Conservation (phyloP, 2,329 filamentous ascomycete genomes). For the Mollisia scopiformis region DNA sequence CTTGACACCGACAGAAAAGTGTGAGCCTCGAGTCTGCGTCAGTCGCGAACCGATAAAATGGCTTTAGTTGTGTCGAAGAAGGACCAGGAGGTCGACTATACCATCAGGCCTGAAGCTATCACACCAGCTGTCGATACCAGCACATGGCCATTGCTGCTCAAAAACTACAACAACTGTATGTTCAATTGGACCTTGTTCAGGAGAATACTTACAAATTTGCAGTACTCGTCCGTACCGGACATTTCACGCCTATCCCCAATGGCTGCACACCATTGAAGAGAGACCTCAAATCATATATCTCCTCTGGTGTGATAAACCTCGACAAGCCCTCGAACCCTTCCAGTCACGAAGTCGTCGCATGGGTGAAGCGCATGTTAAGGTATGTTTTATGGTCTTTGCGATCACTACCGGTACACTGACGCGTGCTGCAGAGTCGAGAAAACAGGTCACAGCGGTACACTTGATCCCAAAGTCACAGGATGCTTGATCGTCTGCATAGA, state of each 20-base stretch:
- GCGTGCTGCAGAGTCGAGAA: conserved; percentile 73
- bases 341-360: conserved; percentile 97
- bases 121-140: conserved; percentile 82
- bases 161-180: conserved; percentile 93
- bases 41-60: conserved; percentile 36
- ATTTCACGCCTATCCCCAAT: conserved; percentile 95
- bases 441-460: conserved; percentile 96
- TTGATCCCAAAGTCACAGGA: conserved; percentile 97
- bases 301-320: conserved; percentile 97
- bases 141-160: conserved; percentile 90
- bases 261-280: conserved; percentile 90
- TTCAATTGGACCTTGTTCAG: conserved; percentile 28
- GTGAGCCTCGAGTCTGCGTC: conserved; percentile 11
- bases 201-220: conserved; percentile 21
- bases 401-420: conserved; percentile 20
- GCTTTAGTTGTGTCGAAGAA: conserved; percentile 51
- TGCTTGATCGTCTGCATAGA: conserved; percentile 96
- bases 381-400: conserved; percentile 44
- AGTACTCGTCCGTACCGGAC: conserved; percentile 92
- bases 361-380: conserved; percentile 97
- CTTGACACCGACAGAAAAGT: conserved; percentile 15
- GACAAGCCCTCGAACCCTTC: conserved; percentile 98
- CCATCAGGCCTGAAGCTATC: conserved; percentile 89
- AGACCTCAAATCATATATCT: conserved; percentile 96
- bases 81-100: conserved; percentile 73